Base-by-base conservation (phyloP, 2,329 filamentous ascomycete genomes). In the Neopestalotiopsis rosae region DNA sequence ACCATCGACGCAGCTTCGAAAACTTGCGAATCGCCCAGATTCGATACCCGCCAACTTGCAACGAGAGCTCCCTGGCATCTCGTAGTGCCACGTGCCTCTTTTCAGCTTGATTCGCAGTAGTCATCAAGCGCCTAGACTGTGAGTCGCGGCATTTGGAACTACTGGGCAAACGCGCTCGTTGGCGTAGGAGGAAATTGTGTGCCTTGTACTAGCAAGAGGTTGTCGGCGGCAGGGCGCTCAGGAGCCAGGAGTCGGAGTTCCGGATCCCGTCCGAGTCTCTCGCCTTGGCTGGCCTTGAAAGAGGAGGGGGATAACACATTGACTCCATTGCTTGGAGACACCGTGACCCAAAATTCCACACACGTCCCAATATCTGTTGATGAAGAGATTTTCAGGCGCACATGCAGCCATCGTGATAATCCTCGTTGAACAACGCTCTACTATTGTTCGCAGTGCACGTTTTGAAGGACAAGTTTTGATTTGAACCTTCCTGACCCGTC, bases 371-470 rank as follows among this genome's bases (percentile, higher is more conserved):
- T 69, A 66, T 68, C 66, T 32, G 58, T 68, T 68, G 68, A 67
- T 68, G 68, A 69, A 69, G 68, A 67, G 66, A 65, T 65, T 65
- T 61, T 61, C 65, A 65, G 66, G 61, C 65, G 68, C 66, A 57
- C 56, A 57, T 30, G 45, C 40, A 67, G 66, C 66, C 42, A 68
- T 70, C 67, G 69, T 70, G 69, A 70, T 68, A 63, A 66, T 58
- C 59, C 28, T 70, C 58, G 63, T 64, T 70, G 66, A 67, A 70
- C 63, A 32, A 61, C 34, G 56, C 63, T 32, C 66, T 45, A 68
- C 66, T 68, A 68, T 70, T 68, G 68, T 67, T 65, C 61, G 52
- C 45, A 65, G 69, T 66, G 67, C 69, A 70, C 68, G 64, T 66
- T 58, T 67, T 68, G 56, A 70, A 66, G 61, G 52, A 28, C 28